Evolutionary conservation across 2,329 filamentous ascomycete genomes (phyloP), one percentile per base, ranked within the genome.

Genomic region (Ophiostoma tasmaniense): DNA sequence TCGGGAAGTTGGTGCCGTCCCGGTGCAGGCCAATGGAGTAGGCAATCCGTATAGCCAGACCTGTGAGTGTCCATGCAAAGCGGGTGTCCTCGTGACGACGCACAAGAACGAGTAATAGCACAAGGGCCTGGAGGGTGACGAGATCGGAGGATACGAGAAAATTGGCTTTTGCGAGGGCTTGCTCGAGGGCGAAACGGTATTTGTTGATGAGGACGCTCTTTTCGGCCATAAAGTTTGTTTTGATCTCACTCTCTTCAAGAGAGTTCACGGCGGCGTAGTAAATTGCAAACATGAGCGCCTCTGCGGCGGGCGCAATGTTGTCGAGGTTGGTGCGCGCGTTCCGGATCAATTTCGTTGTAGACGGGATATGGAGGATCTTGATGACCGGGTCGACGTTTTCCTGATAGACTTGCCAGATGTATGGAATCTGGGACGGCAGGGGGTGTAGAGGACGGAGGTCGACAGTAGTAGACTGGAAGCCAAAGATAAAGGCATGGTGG

Each of bases 401-500:
- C 0, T 78, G 75, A 71, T 81, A 87, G 0, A 82, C 75, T 39
- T 84, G 78, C 7, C 86, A 73, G 1, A 87, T 75, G 68, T 85
- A 85, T 0, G 83, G 83, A 0, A 87, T 78, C 67, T 87, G 84
- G 0, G 84, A 86, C 0, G 84, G 83, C 0, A 85, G 73, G 0
- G 85, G 85, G 17, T 81, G 81, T 5, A 85, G 79, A 0, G 81
- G 77, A 6, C 76, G 74, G 2, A 80, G 72, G 73, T 92, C 85
- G 33, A 91, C 87, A 72, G 85, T 86, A n/a, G 85, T 83, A 1
- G 90, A 92, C 71, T 85, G 87, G 76, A 90, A 91, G 8, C 90
- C 89, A 71, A 93, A 85, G 33, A 93, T 81, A 76, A 91, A 93
- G 30, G 85, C 84, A 68, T 92, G 89, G 72, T 91, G 88, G 70